Base-by-base conservation (phyloP, 257 asterid species). In the Scutellaria minor region DNA sequence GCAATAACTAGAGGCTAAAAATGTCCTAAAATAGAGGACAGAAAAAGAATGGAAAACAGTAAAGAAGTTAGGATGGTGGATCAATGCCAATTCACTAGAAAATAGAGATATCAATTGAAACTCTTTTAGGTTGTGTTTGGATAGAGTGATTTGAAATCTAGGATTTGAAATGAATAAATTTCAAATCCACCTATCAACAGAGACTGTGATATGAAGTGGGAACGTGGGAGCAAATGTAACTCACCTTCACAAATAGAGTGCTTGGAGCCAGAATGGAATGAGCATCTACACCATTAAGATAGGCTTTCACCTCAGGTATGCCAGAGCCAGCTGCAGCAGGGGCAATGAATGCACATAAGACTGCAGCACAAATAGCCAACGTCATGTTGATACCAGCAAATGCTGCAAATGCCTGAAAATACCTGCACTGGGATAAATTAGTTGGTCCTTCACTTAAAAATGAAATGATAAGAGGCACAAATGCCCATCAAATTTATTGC, bases 281-380 rank as follows among this genome's bases (percentile, higher is more conserved):
- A 71, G 98, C 97, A 75, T 94, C 98, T 18, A 94, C 81, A 18
- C 98, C 98, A 64, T 94, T 94, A 73, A 94, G 96, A 73, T 94
- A 91, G 65, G 98, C 97, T 88, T 94, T 94, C 83, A 94, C 98
- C 86, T 94, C 98, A 68, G 98, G 98, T 72, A 94, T 94, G 76
- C 98, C 98, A 50, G 98, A 94, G 42, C 98, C 98, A 64, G 97
- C 97, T 37, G 98, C 98, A 54, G 98, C 97, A 50, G 98, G 98
- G 68, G 98, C 97, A 61, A 91, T 7, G 70, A 73, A 86, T 12
- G 96, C 97, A 78, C 98, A 94, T 40, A 94, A 82, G 7, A 74
- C 86, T 10, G 83, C 98, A 77, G 98, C 97, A 75, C 84, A 85
- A 44, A 35, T 65, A 35, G 97, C 96, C 70, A 94, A 87, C 55